Evolutionary conservation across 495 filamentous ascomycete genomes (phyloP), one percentile per base, ranked within the genome.

Genomic region (Letharia lupina): DNA sequence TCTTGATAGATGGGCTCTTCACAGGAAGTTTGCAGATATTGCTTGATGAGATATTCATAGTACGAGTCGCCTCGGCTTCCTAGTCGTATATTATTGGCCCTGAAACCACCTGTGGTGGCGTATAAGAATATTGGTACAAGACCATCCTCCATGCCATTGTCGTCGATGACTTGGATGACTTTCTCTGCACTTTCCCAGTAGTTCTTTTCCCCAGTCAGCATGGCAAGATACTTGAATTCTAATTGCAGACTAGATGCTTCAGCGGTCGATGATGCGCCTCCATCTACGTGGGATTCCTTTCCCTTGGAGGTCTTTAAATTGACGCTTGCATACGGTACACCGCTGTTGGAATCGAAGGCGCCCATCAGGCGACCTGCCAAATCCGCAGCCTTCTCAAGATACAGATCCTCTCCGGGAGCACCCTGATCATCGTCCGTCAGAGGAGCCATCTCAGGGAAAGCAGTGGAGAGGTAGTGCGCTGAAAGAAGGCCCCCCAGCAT

Each of bases 141-240:
- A 11, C 94, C 94, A 75, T 93, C 93, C 70, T 87, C 73, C 41
- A 82, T 80, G 4, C 86, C 79, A 70, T 93, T 90, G 65, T 86
- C 84, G 70, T 98, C 94, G 16, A 97, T 84, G 13, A 94, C 83
- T 73, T 96, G 71, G 77, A 99, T 97, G 0, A 95, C 91, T 67
- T 88, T 90, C 76, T 98, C 95, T 18, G 88, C 92, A 69, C 86
- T 85, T 58, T 87, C 84, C 94, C 94, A 98, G 71, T 92, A 97
- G 63, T 89, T 82, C 18, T 86, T 85, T 75, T 99, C 94, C 23
- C 94, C 95, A 0, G 92, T 98, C 65, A 99, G 79, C 73, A 95
- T 95, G 57, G 94, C 89, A 28, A 99, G 82, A 72, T 99, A 99
- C 72, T 99, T 99, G 82, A 97, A 89, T 76, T 99, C 94, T 16